Base-by-base conservation (phyloP, 768 basidiomycete species). In the Cubamyces lactineus region DNA sequence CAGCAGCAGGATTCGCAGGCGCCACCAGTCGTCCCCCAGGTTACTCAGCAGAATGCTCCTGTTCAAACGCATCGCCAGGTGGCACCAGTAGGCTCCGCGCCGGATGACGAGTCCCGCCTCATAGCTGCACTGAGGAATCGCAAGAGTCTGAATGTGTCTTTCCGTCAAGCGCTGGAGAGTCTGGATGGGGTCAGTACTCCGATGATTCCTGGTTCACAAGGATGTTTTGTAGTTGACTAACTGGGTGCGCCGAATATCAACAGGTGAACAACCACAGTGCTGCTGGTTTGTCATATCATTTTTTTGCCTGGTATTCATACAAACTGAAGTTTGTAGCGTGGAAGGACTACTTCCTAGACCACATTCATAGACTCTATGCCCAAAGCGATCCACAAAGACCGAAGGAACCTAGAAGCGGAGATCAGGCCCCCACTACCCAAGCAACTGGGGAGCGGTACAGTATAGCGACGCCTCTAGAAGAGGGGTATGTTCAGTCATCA, bases 291-390 rank as follows among this genome's bases (percentile, higher is more conserved):
- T 12, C n/a, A 7, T 16, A 16, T 2, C 5, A 13, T n/a, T n/a
- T n/a, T n/a, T n/a, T n/a, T n/a, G n/a, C n/a, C n/a, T n/a, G n/a
- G n/a, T n/a, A n/a, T n/a, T n/a, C n/a, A n/a, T n/a, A 8, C 3
- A n/a, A n/a, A n/a, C n/a, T n/a, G n/a, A n/a, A n/a, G n/a, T n/a
- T 11, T 34, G 2, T 1, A 59, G 57, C 26, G 3, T 59, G 57
- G 57, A 59, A 59, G 26, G 49, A 59, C 42, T 43, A 59, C 17
- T 59, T 59, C 19, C 28, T 59, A 1, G 57, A 51, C 15, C 49
- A 59, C 26, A 16, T 43, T 2, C 49, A 59, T 0, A 59, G 41
- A 16, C n/a, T 59, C 15, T 45, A 45, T 15, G 13, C 12, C 12
- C 41, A 17, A 11, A 34, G 34, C 34, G 34, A 9, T 6, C 9